These are phyloP conservation scores for Adiantum capillusveneris DNA, from an alignment of 75 land plant genomes.

Conservation along the genomic window DNA sequence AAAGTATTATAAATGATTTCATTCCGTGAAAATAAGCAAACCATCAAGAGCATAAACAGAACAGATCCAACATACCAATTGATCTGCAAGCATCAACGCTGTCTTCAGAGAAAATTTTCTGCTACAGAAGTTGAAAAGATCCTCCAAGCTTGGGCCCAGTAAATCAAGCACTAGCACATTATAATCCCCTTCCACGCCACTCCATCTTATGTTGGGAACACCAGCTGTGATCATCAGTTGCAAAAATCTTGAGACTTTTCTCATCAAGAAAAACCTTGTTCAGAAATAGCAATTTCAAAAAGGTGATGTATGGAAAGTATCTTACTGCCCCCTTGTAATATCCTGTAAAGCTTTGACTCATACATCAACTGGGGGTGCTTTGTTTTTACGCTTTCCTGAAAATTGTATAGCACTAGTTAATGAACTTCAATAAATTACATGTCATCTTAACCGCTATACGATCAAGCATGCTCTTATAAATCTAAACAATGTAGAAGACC, in stretches of 20 bases:
- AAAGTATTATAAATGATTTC: no score
- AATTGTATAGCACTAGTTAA: no score
- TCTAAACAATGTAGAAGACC: no score
- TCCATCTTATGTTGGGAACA: conserved; percentile 67
- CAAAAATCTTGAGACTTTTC: no score
- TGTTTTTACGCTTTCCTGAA: conserved; percentile 44
- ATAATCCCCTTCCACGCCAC: conserved; percentile 69
- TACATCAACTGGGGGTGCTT: conserved; percentile 48
- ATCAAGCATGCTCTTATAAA: no score
- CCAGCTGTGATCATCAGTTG: conserved; percentile 41
- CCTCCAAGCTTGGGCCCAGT: conserved; percentile 74
- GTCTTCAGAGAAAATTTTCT: conserved; percentile 68
- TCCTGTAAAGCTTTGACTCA: conserved; percentile 38
- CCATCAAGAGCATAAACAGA: background rate
- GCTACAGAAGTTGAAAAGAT: conserved; percentile 66
- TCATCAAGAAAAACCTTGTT: no score
- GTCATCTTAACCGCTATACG: no score
- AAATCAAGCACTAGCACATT: conserved; percentile 66
- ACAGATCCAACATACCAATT: conserved; percentile 37
- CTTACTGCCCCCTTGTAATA: conserved; percentile 50
- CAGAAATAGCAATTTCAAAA: no score
- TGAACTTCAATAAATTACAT: no score
- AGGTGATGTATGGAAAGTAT: no score
- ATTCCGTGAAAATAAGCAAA: no score
- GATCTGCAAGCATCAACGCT: conserved; percentile 78